phyloP scores from a whole-genome alignment of 2,329 filamentous ascomycete species.

The Periconia macrospinosa region DNA sequence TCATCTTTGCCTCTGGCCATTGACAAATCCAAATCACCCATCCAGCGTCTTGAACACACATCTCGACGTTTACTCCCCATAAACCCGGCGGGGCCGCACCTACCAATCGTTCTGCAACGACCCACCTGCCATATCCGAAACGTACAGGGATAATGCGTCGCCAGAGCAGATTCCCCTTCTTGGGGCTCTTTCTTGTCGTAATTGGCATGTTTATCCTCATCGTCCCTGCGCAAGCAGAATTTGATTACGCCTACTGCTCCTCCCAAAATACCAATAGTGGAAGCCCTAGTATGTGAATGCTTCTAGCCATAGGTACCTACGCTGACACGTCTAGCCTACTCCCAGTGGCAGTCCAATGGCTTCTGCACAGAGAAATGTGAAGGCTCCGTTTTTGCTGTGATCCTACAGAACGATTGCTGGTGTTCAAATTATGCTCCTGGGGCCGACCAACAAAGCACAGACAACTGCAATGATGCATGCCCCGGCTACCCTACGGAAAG shows the following conservation, averaged over 20 bases:
- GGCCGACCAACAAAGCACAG: conserved; percentile 36
- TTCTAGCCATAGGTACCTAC: background rate
- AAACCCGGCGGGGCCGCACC: conserved; percentile 7
- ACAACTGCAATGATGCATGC: conserved; percentile 61
- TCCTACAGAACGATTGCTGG: conserved; percentile 70
- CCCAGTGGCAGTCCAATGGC: conserved; percentile 66
- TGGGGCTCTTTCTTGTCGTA: conserved; percentile 18
- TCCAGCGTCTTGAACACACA: background rate
- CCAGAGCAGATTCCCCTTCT: conserved; percentile 7
- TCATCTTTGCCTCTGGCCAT: background rate
- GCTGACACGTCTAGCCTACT: conserved; percentile 19
- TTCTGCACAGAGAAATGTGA: conserved; percentile 65
- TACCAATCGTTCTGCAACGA: background rate
- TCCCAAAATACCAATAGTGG: conserved; percentile 46
- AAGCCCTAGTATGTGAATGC: conserved; percentile 34
- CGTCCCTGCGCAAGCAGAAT: conserved; percentile 16
- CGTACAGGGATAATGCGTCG: conserved; percentile 17
- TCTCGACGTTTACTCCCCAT: background rate
- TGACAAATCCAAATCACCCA: background rate
- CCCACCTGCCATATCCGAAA: background rate
- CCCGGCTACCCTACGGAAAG: conserved; percentile 69
- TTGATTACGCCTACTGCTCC: conserved; percentile 47
- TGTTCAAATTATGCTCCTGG: conserved; percentile 70
- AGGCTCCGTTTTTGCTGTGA: conserved; percentile 64
- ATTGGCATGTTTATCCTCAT: conserved; percentile 19